These are phyloP conservation scores for Suhomyces faveliae DNA, from an alignment of 805 yeast species.

Conservation along the genomic window DNA sequence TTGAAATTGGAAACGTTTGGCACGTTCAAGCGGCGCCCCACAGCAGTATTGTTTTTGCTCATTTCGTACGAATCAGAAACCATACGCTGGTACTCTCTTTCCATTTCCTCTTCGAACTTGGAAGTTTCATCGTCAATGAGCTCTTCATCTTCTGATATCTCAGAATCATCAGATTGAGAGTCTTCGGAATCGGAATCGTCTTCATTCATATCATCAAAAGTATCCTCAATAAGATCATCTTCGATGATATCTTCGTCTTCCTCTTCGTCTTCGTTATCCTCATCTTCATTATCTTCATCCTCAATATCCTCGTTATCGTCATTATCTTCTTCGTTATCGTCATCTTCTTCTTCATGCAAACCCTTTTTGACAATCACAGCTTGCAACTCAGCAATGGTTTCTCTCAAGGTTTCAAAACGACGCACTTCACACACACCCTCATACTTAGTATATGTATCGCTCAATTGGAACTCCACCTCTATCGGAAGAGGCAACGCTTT, in stretches of 20 bases:
- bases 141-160: conserved; percentile 8
- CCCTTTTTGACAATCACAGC: conserved; percentile 18
- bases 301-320: conserved; percentile 11
- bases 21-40: conserved; percentile 21
- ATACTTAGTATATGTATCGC: conserved; percentile 38
- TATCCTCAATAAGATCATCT: conserved; percentile 9
- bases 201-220: too few species aligned
- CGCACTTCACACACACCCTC: conserved; percentile 29
- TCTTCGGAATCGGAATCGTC: conserved; percentile 15
- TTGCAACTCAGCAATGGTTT: conserved; percentile 43
- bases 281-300: conserved; percentile 11
- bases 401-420: conserved; percentile 37
- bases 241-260: conserved; percentile 9
- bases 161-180: conserved; percentile 13
- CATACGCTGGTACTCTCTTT: conserved; percentile 53
- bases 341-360: conserved; percentile 14
- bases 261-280: conserved; percentile 9
- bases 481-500: conserved; percentile 63
- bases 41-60: conserved; percentile 21
- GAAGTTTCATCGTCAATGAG: conserved; percentile 10
- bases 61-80: conserved; percentile 51
- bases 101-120: conserved; percentile 51
- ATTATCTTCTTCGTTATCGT: conserved; percentile 11
- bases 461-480: conserved; percentile 57
- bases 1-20: conserved; percentile 14